phyloP scores from a whole-genome alignment of 2,329 filamentous ascomycete genomes.

The Aspergillus alliaceus region DNA sequence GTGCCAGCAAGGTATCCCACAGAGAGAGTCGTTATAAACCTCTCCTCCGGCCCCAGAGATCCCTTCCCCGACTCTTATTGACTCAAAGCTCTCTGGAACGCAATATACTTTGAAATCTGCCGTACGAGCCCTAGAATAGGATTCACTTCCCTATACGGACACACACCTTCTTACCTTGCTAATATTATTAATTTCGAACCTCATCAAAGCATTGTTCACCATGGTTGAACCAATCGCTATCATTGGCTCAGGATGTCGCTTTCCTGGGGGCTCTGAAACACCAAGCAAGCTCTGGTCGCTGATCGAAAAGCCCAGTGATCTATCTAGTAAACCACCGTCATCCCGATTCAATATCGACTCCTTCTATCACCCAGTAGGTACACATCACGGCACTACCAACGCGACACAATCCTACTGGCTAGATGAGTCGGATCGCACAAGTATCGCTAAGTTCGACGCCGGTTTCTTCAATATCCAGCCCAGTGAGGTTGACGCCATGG shows the following conservation, averaged over 20 bases:
- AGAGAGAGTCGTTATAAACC: no score
- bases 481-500: conserved; percentile 10
- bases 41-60: no score
- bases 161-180: not conserved
- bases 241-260: not conserved
- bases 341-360: conserved; percentile 19
- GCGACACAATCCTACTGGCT: conserved; percentile 6
- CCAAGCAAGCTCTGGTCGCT: not conserved
- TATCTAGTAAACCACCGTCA: conserved; percentile 16
- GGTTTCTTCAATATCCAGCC: conserved; percentile 1
- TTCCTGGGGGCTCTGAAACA: not conserved
- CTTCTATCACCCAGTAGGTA: conserved; percentile 22
- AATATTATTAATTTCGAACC: not conserved
- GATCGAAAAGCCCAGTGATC: conserved; percentile 7
- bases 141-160: conserved; percentile 13
- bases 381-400: conserved; percentile 20
- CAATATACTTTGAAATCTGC: no score
- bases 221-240: not conserved
- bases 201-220: not conserved
- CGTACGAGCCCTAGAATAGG: no score
- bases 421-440: not conserved
- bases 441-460: not conserved
- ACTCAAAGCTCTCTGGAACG: no score
- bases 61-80: no score
- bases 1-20: no score